These are phyloP conservation scores for Grigorovia jiainica DNA, from an alignment of 805 yeast species.

Conservation along the genomic window DNA sequence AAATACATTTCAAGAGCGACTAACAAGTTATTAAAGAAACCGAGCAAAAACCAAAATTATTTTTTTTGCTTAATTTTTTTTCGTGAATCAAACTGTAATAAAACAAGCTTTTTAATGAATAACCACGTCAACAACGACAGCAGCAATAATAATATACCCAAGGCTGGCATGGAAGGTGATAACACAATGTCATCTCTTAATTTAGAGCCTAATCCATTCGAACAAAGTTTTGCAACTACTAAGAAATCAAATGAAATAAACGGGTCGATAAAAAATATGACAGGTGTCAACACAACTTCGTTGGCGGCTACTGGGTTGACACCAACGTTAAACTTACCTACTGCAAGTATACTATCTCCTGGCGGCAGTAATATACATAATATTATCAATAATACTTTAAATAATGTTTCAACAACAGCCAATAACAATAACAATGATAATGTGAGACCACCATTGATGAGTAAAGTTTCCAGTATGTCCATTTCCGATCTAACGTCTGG, in stretches of 20 bases:
- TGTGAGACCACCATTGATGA: not conserved
- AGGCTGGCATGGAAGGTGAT: not conserved
- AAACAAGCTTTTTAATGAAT: too few relatives aligned
- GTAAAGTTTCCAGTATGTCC: slow-evolving; percentile 1
- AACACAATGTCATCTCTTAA: slow-evolving; percentile 41
- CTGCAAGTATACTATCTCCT: not conserved
- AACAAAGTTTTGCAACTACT: slow-evolving; percentile 77
- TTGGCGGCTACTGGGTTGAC: not conserved
- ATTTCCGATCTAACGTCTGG: slow-evolving; percentile 1
- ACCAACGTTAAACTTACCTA: not conserved
- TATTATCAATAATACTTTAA: too few relatives aligned
- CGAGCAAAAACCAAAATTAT: too few relatives aligned
- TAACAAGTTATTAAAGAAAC: too few relatives aligned
- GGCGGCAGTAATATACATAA: not conserved
- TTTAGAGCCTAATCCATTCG: slow-evolving; percentile 91
- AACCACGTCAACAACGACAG: too few relatives aligned
- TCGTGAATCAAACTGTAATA: too few relatives aligned
- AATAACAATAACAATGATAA: not conserved
- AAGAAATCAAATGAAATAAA: slow-evolving; percentile 7
- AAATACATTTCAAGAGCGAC: too few relatives aligned
- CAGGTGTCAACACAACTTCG: not conserved
- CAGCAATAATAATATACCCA: too few relatives aligned
- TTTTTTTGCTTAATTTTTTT: too few relatives aligned
- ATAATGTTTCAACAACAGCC: not conserved
- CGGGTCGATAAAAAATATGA: not conserved